phyloP scores from a whole-genome alignment of 164 flowering plant species.

The Cinnamomum micranthum region DNA sequence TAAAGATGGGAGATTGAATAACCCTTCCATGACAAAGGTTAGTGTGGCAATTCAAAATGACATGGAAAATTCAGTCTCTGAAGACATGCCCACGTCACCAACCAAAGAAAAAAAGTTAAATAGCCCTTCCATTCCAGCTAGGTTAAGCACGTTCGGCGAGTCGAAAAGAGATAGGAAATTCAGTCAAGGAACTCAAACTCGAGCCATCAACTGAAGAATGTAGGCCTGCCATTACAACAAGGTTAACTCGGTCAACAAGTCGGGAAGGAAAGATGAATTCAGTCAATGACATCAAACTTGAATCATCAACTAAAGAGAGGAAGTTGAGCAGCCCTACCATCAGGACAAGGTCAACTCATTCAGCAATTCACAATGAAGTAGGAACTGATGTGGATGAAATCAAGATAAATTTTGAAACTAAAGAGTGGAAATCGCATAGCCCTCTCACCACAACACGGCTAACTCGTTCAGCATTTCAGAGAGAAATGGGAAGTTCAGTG shows the following conservation, averaged over 20 bases:
- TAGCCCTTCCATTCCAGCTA: neutral
- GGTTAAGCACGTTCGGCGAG: neutral
- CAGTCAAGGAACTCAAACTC: neutral
- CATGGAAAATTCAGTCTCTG: neutral
- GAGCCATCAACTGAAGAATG: neutral
- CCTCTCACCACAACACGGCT: neutral
- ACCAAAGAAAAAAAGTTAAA: neutral
- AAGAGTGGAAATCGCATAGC: neutral
- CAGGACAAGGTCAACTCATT: neutral
- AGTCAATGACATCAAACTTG: neutral
- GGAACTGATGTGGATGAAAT: neutral
- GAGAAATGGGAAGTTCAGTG: neutral
- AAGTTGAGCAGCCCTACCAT: neutral
- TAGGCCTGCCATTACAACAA: neutral
- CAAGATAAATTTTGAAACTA: neutral
- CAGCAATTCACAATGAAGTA: neutral
- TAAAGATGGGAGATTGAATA: neutral
- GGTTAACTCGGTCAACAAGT: neutral
- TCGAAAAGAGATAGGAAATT: conserved; percentile 1
- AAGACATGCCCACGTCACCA: neutral
- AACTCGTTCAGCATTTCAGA: conserved; percentile 7
- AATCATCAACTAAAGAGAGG: neutral
- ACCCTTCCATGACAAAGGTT: neutral
- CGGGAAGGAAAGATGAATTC: neutral
- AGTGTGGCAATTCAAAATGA: neutral